A percentile compares a stretch with the other conserved stretches of the same genome.
Evolutionary conservation across 495 filamentous ascomycete species (phyloP).

Genomic region (Massariosphaeria phaeospora): DNA sequence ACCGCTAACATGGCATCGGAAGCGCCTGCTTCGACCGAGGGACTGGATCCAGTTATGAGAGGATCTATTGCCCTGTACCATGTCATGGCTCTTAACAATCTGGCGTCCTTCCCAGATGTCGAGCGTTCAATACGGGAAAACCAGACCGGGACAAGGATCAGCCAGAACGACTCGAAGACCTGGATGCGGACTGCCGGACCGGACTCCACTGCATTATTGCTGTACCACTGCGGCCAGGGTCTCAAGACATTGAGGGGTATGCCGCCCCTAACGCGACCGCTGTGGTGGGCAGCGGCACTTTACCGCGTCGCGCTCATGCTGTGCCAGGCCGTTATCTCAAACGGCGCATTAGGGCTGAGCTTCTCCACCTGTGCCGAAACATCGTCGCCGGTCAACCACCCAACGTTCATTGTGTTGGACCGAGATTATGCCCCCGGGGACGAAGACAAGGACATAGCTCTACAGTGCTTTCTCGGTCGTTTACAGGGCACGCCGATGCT

Average conservation of each 20-base stretch:
- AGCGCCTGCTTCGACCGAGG: background rate
- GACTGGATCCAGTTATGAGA: background rate
- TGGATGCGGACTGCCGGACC: background rate
- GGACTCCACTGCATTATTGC: background rate
- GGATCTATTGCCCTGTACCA: constrained; percentile 3
- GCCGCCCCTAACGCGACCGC: constrained; percentile 42
- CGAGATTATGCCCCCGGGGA: background rate
- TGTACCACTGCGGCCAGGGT: constrained; percentile 14
- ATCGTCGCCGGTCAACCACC: background rate
- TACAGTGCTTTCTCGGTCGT: background rate
- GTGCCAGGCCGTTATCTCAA: background rate
- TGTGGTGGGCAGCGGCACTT: constrained; percentile 52
- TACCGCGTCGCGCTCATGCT: constrained; percentile 49
- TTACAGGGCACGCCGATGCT: background rate
- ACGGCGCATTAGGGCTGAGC: background rate
- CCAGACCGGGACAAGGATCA: background rate
- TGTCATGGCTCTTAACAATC: constrained; percentile 11
- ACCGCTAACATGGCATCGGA: background rate
- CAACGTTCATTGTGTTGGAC: background rate
- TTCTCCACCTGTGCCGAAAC: background rate
- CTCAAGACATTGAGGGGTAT: constrained; percentile 1
- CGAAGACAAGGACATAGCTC: background rate
- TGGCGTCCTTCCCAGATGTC: constrained; percentile 8
- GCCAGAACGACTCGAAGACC: background rate
- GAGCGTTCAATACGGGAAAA: background rate